Percentiles rank a stretch among this genome's conserved stretches.
Conservation (phyloP, 768 basidiomycete species). For the Scleroderma citrinum region DNA sequence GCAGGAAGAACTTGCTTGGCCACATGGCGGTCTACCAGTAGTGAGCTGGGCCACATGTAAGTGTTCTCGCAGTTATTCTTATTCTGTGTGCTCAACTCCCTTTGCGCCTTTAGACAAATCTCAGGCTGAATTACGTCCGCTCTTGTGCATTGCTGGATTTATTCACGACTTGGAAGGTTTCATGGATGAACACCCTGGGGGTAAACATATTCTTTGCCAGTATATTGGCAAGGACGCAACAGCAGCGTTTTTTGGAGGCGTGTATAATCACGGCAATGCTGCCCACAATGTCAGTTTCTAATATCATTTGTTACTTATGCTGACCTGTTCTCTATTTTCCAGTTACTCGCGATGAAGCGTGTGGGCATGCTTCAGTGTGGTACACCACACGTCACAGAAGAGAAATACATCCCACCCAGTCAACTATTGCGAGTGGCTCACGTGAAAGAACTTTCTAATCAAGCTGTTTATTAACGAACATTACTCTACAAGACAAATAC, state of each 20-base stretch:
- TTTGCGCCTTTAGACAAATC: slow-evolving; percentile 41
- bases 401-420: slow-evolving; percentile 31
- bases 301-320: not conserved
- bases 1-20: slow-evolving; percentile 69
- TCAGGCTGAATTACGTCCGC: slow-evolving; percentile 50
- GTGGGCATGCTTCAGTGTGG: slow-evolving; percentile 61
- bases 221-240: slow-evolving; percentile 41
- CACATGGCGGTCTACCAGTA: slow-evolving; percentile 67
- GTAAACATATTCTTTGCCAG: slow-evolving; percentile 38
- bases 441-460: slow-evolving; percentile 5
- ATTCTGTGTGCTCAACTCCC: not conserved
- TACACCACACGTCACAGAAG: slow-evolving; percentile 14
- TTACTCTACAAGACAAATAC: no score
- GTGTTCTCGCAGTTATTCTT: slow-evolving; percentile 15
- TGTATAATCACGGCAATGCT: slow-evolving; percentile 56
- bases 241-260: slow-evolving; percentile 45
- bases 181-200: slow-evolving; percentile 70
- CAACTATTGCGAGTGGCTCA: slow-evolving; percentile 32
- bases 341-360: slow-evolving; percentile 60
- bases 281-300: slow-evolving; percentile 41
- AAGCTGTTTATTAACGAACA: not conserved
- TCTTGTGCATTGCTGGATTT: slow-evolving; percentile 71
- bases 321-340: not conserved
- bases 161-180: slow-evolving; percentile 73
- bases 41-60: slow-evolving; percentile 76